phyloP scores from a whole-genome alignment of 2,329 filamentous ascomycete species.

The Myriosclerotinia duriaeana region DNA sequence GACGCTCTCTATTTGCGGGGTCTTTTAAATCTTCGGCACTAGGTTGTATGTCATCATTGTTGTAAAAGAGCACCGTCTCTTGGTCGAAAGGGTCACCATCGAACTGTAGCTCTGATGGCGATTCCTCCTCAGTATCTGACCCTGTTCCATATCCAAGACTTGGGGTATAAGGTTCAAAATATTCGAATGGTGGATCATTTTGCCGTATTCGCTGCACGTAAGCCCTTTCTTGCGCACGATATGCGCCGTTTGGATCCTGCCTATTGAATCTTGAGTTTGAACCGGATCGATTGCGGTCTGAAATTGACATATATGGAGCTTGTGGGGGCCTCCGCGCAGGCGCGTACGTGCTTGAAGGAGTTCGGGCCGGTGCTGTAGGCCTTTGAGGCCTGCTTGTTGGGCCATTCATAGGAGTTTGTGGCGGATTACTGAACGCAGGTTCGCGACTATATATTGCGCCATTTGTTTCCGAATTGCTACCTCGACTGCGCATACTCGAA shows the following conservation, averaged over 20 bases:
- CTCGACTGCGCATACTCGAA: conserved; percentile 44
- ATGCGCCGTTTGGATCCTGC: conserved; percentile 68
- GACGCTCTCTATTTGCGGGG: conserved; percentile 79
- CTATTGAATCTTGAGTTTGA: conserved; percentile 56
- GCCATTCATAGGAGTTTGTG: conserved; percentile 45
- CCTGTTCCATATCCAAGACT: conserved; percentile 66
- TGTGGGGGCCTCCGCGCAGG: conserved; percentile 56
- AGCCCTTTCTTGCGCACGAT: conserved; percentile 84
- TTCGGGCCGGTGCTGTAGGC: conserved; percentile 67
- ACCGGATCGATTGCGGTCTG: conserved; percentile 52
- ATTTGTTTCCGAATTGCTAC: conserved; percentile 44
- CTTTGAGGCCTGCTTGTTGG: conserved; percentile 59
- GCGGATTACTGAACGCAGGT: conserved; percentile 32
- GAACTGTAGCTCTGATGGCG: conserved; percentile 78
- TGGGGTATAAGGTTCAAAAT: conserved; percentile 64
- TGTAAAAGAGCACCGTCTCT: conserved; percentile 89
- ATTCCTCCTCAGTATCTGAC: conserved; percentile 87
- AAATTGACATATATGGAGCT: conserved; percentile 47
- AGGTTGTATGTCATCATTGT: conserved; percentile 83
- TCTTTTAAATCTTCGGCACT: conserved; percentile 88
- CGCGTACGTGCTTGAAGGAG: conserved; percentile 78
- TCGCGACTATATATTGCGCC: conserved; percentile 28
- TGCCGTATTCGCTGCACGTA: conserved; percentile 91
- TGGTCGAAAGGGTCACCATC: conserved; percentile 85
- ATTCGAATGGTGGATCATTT: conserved; percentile 54